A percentile compares a stretch with the other conserved stretches of the same genome.
These are phyloP conservation scores for Stereum hirsutum DNA, from an alignment of 1,284 basidiomycete species.

Conservation along the genomic window DNA sequence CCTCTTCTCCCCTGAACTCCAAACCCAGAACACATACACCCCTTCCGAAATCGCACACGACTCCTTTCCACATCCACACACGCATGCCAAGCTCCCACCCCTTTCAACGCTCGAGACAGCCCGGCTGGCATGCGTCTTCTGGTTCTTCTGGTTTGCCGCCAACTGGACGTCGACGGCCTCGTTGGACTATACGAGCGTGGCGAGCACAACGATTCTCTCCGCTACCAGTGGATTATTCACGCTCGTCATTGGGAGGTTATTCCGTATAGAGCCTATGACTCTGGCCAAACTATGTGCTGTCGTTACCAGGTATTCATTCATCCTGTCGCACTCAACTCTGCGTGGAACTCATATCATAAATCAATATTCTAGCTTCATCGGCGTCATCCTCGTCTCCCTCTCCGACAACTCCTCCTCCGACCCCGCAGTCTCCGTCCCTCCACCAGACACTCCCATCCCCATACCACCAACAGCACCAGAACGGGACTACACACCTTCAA, in stretches of 20 bases:
- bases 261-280: slow-evolving; percentile 77
- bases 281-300: slow-evolving; percentile 77
- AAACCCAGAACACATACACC: slow-evolving; percentile 6
- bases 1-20: too few species aligned
- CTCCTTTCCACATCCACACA: too few species aligned
- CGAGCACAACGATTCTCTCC: slow-evolving; percentile 83
- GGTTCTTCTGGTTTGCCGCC: slow-evolving; percentile 83
- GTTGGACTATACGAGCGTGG: slow-evolving; percentile 81
- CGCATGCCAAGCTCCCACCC: slow-evolving; percentile 23
- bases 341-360: too few species aligned
- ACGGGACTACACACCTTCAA: too few species aligned
- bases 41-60: slow-evolving; percentile 8
- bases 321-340: too few species aligned
- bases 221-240: slow-evolving; percentile 96
- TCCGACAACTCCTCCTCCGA: slow-evolving; percentile 45
- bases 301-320: slow-evolving; percentile 50
- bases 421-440: slow-evolving; percentile 1
- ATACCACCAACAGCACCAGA: neutral
- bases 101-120: slow-evolving; percentile 70
- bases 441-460: slow-evolving; percentile 1
- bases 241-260: slow-evolving; percentile 75
- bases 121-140: slow-evolving; percentile 69
- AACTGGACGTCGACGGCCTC: slow-evolving; percentile 86
- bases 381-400: slow-evolving; percentile 80
- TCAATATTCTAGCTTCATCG: slow-evolving; percentile 68